Conservation (phyloP, 345 rosid genomes). For the Hibiscus trionum region DNA sequence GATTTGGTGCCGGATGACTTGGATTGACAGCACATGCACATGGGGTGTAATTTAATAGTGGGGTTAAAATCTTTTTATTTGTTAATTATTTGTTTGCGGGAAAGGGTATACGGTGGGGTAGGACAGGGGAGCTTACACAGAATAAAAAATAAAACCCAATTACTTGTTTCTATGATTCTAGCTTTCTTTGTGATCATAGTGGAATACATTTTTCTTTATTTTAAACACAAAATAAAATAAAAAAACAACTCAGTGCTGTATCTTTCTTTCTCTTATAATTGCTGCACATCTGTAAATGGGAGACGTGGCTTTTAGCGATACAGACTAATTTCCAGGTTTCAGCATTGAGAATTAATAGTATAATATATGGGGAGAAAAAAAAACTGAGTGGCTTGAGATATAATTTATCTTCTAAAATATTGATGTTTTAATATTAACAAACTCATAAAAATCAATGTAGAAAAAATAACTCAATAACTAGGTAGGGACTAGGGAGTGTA, state of each 20-base stretch:
- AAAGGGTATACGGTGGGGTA: not conserved
- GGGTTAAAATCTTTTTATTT: not conserved
- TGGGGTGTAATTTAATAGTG: slow-evolving; percentile 26
- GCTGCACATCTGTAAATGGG: slow-evolving; percentile 4
- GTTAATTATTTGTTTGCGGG: slow-evolving; percentile 15
- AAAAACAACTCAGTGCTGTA: not conserved
- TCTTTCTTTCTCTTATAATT: slow-evolving; percentile 8
- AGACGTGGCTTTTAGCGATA: not conserved
- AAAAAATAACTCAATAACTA: not conserved
- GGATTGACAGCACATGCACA: slow-evolving; percentile 10
- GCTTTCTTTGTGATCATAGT: slow-evolving; percentile 11
- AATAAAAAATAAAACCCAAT: slow-evolving; percentile 11
- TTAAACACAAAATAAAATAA: not conserved
- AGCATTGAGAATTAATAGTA: not conserved
- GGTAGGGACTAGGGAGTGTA: not conserved
- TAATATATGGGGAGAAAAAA: too few relatives aligned
- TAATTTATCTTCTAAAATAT: too few relatives aligned
- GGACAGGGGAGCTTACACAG: not conserved
- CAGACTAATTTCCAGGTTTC: not conserved
- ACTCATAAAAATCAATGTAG: not conserved
- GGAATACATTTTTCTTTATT: not conserved
- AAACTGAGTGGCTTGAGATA: too few relatives aligned
- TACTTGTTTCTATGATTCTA: not conserved
- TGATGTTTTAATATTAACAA: too few relatives aligned
- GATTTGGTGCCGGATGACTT: not conserved